Evolutionary conservation across 306 rosid genomes (phyloP), one percentile per base, ranked within the genome.

Genomic region (Sicyos edulis): DNA sequence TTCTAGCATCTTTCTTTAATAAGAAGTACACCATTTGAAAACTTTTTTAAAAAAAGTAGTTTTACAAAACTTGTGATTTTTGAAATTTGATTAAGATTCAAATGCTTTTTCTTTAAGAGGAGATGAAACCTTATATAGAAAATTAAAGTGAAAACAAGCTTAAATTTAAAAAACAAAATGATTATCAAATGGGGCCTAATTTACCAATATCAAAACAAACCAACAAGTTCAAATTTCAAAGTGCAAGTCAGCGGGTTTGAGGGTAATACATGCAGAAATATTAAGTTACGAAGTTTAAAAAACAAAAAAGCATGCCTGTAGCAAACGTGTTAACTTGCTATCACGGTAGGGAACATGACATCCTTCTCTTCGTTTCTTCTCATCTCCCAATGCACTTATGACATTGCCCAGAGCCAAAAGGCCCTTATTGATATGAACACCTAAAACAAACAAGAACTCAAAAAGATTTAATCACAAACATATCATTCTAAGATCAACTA

Each of bases 341-440:
- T 95, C 99, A 62, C 99, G 91, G 70, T 91, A 95, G 32, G 99
- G 99, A 61, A 95, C 95, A 9, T 91, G 95, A 20, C 97, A 96
- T 47, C 99, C 99, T 84, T 95, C 99, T 87, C 82, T 95, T 67
- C 96, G 82, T 77, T 89, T 95, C 78, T 87, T 87, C 81, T 95
- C 99, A 84, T 95, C 99, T 74, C 99, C 97, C 82, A 95, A 70
- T 40, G 99, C 99, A 80, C 97, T 95, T 80, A 95, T 95, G 65
- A 91, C 97, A 66, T 95, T 95, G 54, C 96, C 99, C 40, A 95
- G 96, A 75, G 99, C 92, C 64, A 95, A 56, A 64, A 95, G 78
- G 47, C 99, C 97, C 75, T 91, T 95, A 74, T 95, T 95, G 83
- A 95, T 95, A 81, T 95, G 99, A 84, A 95, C 88, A 20, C 97